phyloP scores from a whole-genome alignment of 345 rosid genomes.

The thale cress (Arabidopsis thaliana) region DNA sequence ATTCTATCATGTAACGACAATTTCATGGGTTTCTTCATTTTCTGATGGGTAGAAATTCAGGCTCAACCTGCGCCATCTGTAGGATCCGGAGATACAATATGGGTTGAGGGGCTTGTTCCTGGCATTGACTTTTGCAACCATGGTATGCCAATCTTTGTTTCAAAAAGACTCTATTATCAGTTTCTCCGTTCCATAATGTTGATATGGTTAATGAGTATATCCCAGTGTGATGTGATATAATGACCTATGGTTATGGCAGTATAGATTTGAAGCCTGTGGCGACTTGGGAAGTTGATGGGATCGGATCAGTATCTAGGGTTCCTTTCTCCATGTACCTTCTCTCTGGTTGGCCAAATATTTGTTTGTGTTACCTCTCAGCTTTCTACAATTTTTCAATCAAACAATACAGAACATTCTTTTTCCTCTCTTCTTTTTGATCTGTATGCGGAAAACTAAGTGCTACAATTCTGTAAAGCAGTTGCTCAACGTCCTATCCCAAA shows the following conservation, averaged over 20 bases:
- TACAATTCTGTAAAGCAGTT: conserved; percentile 51
- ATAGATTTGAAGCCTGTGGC: conserved; percentile 80
- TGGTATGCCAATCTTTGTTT: conserved; percentile 52
- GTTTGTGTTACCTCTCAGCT: conserved; percentile 19
- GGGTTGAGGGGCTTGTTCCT: conserved; percentile 98
- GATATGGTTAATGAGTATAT: conserved; percentile 11
- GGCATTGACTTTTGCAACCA: conserved; percentile 98
- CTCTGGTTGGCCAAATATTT: conserved; percentile 60
- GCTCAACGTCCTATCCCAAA: conserved; percentile 51
- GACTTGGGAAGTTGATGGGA: conserved; percentile 98
- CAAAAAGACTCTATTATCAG: background rate
- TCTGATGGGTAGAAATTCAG: conserved; percentile 44
- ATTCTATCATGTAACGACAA: conserved; percentile 14
- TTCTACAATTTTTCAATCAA: conserved; percentile 10
- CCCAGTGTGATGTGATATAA: conserved; percentile 16
- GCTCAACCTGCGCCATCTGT: conserved; percentile 42
- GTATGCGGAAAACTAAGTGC: conserved; percentile 30
- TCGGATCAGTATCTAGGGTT: conserved; percentile 64
- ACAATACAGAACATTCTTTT: background rate
- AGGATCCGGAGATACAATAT: conserved; percentile 65
- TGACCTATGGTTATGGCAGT: conserved; percentile 36
- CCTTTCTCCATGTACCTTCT: conserved; percentile 89
- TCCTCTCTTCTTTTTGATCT: conserved; percentile 15
- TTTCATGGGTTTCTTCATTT: conserved; percentile 34
- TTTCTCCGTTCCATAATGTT: conserved; percentile 24